Conservation (phyloP, 1,284 basidiomycete genomes). For the Trametes polyzona region DNA sequence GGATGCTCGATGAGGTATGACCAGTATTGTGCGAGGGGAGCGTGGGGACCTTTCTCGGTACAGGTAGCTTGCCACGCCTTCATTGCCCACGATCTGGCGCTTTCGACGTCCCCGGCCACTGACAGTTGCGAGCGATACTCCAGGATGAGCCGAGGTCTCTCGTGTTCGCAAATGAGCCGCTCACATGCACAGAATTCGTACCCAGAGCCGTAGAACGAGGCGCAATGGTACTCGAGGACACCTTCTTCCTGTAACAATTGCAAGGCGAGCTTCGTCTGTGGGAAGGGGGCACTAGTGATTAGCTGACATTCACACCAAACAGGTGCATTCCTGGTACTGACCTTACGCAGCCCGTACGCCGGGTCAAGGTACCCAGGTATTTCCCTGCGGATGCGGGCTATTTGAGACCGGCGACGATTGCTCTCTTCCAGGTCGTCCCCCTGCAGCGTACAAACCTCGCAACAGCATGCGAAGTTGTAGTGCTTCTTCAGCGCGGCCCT, state of each 20-base stretch:
- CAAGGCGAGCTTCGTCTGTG: slow-evolving; percentile 15
- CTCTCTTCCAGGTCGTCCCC: slow-evolving; percentile 16
- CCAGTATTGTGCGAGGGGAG: slow-evolving; percentile 17
- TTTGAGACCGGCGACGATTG: slow-evolving; percentile 13
- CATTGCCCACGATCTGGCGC: slow-evolving; percentile 21
- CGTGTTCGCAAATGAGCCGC: background rate
- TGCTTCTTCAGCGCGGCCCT: slow-evolving; percentile 41
- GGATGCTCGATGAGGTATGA: slow-evolving; percentile 25
- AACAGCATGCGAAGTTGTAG: slow-evolving; percentile 60
- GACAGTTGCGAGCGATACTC: background rate
- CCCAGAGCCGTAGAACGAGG: slow-evolving; percentile 20
- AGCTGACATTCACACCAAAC: background rate
- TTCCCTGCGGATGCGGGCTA: slow-evolving; percentile 17
- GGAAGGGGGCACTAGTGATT: no score
- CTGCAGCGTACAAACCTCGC: slow-evolving; percentile 41
- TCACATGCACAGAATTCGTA: slow-evolving; percentile 21
- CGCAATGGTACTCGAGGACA: slow-evolving; percentile 12
- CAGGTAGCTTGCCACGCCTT: slow-evolving; percentile 18
- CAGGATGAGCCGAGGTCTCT: no score
- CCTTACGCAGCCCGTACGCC: slow-evolving; percentile 19
- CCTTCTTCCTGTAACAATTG: slow-evolving; percentile 21
- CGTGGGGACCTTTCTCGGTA: slow-evolving; percentile 9
- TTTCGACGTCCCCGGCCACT: slow-evolving; percentile 24
- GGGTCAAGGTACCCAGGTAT: slow-evolving; percentile 12
- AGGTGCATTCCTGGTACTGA: background rate